These are phyloP conservation scores for Diaporthe humulicola DNA, from an alignment of 2,329 filamentous ascomycete genomes.

Conservation along the genomic window DNA sequence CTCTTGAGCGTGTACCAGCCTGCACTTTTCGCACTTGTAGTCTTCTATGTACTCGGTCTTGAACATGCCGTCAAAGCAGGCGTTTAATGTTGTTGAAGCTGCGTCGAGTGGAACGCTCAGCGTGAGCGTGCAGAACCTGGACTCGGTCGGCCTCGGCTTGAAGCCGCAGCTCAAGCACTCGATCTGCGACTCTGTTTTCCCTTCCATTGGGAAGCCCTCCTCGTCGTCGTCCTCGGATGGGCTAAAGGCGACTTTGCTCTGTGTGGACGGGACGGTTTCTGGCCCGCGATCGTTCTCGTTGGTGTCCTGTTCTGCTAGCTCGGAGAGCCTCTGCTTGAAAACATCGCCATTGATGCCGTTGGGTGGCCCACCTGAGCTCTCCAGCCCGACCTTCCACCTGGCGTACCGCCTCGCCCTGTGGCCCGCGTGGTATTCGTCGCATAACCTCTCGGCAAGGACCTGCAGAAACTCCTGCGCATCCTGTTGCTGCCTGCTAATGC, in stretches of 20 bases:
- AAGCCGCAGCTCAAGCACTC: constrained; percentile 93
- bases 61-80: constrained; percentile 93
- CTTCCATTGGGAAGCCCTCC: constrained; percentile 91
- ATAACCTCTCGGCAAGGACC: constrained; percentile 90
- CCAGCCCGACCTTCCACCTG: constrained; percentile 49
- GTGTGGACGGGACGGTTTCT: constrained; percentile 34
- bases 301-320: constrained; percentile 43
- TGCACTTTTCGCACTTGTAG: constrained; percentile 94
- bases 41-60: constrained; percentile 97
- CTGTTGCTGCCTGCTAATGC: constrained; percentile 94
- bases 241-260: constrained; percentile 37
- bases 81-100: constrained; percentile 82
- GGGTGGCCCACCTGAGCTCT: constrained; percentile 32
- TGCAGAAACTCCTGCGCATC: constrained; percentile 98
- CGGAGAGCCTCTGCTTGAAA: constrained; percentile 49
- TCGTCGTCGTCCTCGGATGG: constrained; percentile 59
- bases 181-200: constrained; percentile 92
- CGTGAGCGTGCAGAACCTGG: constrained; percentile 92
- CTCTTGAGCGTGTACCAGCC: constrained; percentile 83
- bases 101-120: constrained; percentile 87
- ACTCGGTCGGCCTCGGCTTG: constrained; percentile 85
- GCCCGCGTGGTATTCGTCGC: constrained; percentile 94
- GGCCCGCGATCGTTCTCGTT: constrained; percentile 39
- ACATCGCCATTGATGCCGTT: constrained; percentile 46
- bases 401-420: constrained; percentile 77